Percentiles rank a stretch among this genome's conserved stretches.
Conservation (phyloP, 2,329 filamentous ascomycete species). For the Drechmeria coniospora region DNA sequence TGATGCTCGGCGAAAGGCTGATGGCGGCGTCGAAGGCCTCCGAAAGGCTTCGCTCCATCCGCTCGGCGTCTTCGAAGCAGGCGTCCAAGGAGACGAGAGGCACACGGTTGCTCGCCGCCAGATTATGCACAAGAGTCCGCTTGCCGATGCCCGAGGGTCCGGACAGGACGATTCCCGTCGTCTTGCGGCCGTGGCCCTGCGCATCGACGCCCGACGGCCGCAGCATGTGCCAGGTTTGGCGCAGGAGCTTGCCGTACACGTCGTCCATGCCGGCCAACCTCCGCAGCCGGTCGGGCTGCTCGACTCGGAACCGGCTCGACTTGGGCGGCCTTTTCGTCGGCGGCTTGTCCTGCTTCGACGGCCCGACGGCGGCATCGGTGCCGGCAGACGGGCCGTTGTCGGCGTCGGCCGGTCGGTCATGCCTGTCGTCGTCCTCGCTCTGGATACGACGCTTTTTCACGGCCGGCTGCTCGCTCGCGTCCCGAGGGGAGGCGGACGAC, state of each 20-base stretch:
- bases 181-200: conserved; percentile 1
- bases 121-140: conserved; percentile 58
- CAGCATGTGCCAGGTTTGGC: conserved; percentile 6
- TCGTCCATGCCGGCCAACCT: conserved; percentile 16
- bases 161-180: conserved; percentile 52
- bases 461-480: conserved; percentile 9
- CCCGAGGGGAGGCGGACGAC: conserved; percentile 1
- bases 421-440: conserved; percentile 11
- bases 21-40: conserved; percentile 59
- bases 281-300: conserved; percentile 9
- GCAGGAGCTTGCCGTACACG: conserved; percentile 9
- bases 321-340: conserved; percentile 15
- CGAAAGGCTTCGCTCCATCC: conserved; percentile 21
- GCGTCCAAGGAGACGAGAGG: conserved; percentile 47
- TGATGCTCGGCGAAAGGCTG: conserved; percentile 67
- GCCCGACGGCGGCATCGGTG: conserved; percentile 1
- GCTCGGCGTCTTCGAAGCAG: conserved; percentile 23
- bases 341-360: conserved; percentile 14
- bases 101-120: conserved; percentile 56
- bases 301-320: conserved; percentile 14
- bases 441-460: conserved; percentile 19
- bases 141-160: conserved; percentile 73
- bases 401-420: conserved; percentile 3
- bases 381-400: conserved; percentile 2
- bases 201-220: conserved; percentile 10